Percentiles rank a stretch among this genome's conserved stretches.
phyloP scores from a whole-genome alignment of 371 early-diverging fungal species.

The Mortierella sp. region DNA sequence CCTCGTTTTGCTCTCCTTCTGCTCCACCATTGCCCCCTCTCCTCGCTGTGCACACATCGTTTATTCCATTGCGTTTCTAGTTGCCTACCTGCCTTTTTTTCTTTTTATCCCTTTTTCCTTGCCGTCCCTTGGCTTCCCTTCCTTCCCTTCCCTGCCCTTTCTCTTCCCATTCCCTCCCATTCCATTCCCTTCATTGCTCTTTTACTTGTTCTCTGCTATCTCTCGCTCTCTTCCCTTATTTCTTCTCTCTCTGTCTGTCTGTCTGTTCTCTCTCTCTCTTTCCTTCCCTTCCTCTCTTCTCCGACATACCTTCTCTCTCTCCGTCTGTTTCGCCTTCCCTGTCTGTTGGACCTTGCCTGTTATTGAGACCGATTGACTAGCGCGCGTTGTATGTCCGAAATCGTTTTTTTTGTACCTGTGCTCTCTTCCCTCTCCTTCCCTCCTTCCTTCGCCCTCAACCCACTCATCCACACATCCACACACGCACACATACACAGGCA shows the following conservation, averaged over 20 bases:
- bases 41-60: not conserved
- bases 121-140: not conserved
- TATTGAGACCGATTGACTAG: constrained; percentile 6
- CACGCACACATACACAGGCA: constrained; percentile 3
- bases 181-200: constrained; percentile 12
- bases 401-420: constrained; percentile 4
- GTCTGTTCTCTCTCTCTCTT: constrained; percentile 12
- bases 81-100: constrained; percentile 3
- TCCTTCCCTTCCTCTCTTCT: not conserved
- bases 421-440: not conserved
- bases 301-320: constrained; percentile 8
- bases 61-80: constrained; percentile 1
- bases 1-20: not conserved
- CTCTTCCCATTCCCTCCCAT: constrained; percentile 3
- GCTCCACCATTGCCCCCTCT: not conserved
- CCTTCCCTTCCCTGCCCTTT: not conserved
- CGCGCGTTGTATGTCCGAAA: constrained; percentile 1
- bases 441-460: constrained; percentile 9
- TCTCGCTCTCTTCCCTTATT: not conserved
- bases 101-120: not conserved
- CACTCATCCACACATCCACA: not conserved
- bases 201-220: not conserved
- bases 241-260: constrained; percentile 1
- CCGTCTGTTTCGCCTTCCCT: constrained; percentile 15
- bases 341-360: constrained; percentile 14